Evolutionary conservation across 192 early-diverging fungal genomes (phyloP), one percentile per base, ranked within the genome.

Genomic region (Radiomyces spectabilis): DNA sequence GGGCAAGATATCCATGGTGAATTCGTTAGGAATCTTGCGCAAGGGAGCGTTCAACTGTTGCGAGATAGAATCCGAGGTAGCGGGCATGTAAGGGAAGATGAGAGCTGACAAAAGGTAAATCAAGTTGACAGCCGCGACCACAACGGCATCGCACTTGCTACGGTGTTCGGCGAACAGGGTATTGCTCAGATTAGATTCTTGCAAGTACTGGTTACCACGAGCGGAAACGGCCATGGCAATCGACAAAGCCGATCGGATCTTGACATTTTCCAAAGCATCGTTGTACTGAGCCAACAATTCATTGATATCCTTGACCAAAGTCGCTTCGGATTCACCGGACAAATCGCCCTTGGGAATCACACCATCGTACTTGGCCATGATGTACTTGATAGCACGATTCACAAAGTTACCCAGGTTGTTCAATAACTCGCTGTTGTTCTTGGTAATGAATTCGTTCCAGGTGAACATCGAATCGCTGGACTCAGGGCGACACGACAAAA

Each of bases 321-420:
- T 70, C 51, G 69, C 59, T 61, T 99, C 93, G 38, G 58, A 45
- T 16, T 77, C 76, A 18, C 74, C 78, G 4, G 76, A 66, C 12
- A 78, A 60, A 53, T 72, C 69, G 25, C 69, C 65, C 5, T 74
- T 59, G 5, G 95, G 95, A 19, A 98, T 62, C 2, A 85, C 66
- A n/a, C 85, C 76, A 15, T 83, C 88, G 69, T 98, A 99, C 67
- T 95, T 97, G n/a, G 90, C 76, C 34, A 73, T 65, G 32, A 93
- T 72, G 74, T 97, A 99, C 72, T 94, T 94, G 68, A 98, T 77
- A 25, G 92, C 87, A 56, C 97, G 89, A 76, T 96, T 99, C 56
- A 94, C 87, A 75, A 97, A 92, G 81, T 99, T 99, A 50, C 97
- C 97, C 4, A 95, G 55, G 69, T 98, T 99, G 47, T 87, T 87